These are phyloP conservation scores for Boletus eberwhitei DNA, from an alignment of 768 basidiomycete genomes.

Conservation along the genomic window DNA sequence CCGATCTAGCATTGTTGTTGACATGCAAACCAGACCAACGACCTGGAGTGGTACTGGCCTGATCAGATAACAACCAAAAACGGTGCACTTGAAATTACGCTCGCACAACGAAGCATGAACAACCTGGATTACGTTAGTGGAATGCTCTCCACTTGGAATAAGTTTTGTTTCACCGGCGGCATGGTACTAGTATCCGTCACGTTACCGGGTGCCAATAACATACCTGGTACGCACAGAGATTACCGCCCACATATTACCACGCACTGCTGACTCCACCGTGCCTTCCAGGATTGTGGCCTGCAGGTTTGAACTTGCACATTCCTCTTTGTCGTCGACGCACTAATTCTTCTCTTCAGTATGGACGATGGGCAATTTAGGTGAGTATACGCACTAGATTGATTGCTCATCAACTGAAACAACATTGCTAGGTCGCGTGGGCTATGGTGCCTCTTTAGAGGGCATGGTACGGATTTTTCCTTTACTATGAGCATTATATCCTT, in stretches of 20 bases:
- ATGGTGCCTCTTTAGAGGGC: constrained; percentile 83
- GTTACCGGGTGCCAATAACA: constrained; percentile 62
- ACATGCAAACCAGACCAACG: constrained; percentile 47
- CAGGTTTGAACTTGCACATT: constrained; percentile 28
- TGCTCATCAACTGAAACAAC: neutral
- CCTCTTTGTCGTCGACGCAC: neutral
- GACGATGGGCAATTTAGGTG: constrained; percentile 78
- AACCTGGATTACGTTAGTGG: constrained; percentile 71
- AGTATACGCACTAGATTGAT: constrained; percentile 3
- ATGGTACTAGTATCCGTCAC: constrained; percentile 66
- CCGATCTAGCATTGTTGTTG: neutral
- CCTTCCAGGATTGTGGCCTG: constrained; percentile 66
- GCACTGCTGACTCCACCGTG: neutral
- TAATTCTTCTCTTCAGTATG: constrained; percentile 41
- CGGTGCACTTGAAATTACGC: constrained; percentile 74
- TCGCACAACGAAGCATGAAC: constrained; percentile 64
- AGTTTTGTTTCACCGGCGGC: constrained; percentile 93
- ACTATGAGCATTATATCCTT: constrained; percentile 1
- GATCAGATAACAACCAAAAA: constrained; percentile 66
- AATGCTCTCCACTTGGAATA: constrained; percentile 75
- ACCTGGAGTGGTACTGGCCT: constrained; percentile 90
- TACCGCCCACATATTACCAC: neutral
- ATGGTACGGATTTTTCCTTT: constrained; percentile 44
- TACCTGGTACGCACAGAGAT: constrained; percentile 36
- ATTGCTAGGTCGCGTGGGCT: constrained; percentile 70